Percentiles rank a stretch among this genome's conserved stretches.
phyloP scores from a whole-genome alignment of 768 basidiomycete species.

The Tulasnella sp. region DNA sequence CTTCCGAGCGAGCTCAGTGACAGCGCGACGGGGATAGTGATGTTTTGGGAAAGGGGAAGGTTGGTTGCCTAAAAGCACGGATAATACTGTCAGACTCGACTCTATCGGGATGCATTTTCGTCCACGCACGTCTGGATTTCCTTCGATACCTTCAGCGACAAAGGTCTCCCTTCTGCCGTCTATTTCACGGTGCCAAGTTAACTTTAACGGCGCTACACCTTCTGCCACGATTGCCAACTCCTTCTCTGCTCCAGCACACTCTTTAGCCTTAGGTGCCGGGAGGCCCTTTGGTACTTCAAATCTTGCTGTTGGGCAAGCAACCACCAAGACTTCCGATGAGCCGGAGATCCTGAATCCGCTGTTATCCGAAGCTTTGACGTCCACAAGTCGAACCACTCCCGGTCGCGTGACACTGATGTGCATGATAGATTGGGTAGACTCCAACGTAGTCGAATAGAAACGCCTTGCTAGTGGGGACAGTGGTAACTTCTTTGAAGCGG shows the following conservation, averaged over 20 bases:
- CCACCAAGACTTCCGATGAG: conserved; percentile 49
- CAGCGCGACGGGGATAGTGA: conserved; percentile 58
- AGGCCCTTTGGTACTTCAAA: conserved; percentile 39
- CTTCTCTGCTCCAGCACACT: conserved; percentile 50
- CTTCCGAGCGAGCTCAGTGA: conserved; percentile 51
- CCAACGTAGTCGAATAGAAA: conserved; percentile 38
- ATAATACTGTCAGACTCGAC: background rate
- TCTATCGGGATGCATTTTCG: background rate
- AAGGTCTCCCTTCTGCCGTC: conserved; percentile 58
- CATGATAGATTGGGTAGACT: conserved; percentile 61
- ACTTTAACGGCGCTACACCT: conserved; percentile 35
- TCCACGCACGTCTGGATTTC: conserved; percentile 29
- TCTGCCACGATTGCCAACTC: conserved; percentile 34
- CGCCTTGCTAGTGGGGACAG: conserved; percentile 23
- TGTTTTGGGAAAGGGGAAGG: conserved; percentile 29
- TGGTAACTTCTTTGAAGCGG: conserved; percentile 17
- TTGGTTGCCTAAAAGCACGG: conserved; percentile 10
- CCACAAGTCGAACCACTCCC: conserved; percentile 62
- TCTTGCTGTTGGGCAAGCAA: conserved; percentile 69
- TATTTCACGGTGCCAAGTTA: conserved; percentile 63
- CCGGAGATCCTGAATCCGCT: conserved; percentile 62
- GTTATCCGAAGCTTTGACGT: conserved; percentile 55
- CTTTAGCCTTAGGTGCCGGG: conserved; percentile 18
- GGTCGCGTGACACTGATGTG: conserved; percentile 65
- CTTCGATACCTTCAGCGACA: conserved; percentile 76